phyloP scores from a whole-genome alignment of 2,329 filamentous ascomycete species.

The Sordariomycetes sp. region DNA sequence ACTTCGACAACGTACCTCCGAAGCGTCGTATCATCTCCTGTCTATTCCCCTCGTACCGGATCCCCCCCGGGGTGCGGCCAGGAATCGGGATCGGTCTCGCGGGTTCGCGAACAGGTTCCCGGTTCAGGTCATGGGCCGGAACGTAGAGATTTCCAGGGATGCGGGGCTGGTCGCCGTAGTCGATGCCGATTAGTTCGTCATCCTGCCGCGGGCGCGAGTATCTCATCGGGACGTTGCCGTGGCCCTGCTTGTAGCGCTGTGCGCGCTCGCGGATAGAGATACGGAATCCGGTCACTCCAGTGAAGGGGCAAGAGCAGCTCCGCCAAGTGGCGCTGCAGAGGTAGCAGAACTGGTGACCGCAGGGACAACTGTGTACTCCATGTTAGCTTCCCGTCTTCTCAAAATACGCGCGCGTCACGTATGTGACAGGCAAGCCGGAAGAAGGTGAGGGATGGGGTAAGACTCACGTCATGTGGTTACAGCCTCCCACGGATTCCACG shows the following conservation, averaged over 20 bases:
- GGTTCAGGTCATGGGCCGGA: not conserved
- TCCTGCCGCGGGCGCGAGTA: no score
- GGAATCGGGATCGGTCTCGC: no score
- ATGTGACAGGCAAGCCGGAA: not conserved
- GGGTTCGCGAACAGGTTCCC: not conserved
- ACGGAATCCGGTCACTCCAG: not conserved
- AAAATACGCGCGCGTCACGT: not conserved
- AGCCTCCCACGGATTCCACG: constrained; percentile 51
- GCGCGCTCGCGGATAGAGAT: not conserved
- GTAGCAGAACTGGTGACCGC: constrained; percentile 9
- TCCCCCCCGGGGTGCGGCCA: no score
- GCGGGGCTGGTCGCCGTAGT: not conserved
- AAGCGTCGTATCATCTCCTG: not conserved
- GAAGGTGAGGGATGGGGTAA: not conserved
- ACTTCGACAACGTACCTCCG: no score
- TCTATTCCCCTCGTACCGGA: not conserved
- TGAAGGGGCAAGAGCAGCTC: not conserved
- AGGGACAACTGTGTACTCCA: constrained; percentile 6
- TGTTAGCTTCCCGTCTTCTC: not conserved
- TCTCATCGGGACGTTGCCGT: not conserved
- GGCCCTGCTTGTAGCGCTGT: not conserved
- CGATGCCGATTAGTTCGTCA: not conserved
- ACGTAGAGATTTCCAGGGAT: not conserved
- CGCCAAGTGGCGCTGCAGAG: constrained; percentile 6
- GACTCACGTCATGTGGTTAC: constrained; percentile 53